These are phyloP conservation scores for Diospyros kaki DNA, from an alignment of 148 eudicot genomes.

Conservation along the genomic window DNA sequence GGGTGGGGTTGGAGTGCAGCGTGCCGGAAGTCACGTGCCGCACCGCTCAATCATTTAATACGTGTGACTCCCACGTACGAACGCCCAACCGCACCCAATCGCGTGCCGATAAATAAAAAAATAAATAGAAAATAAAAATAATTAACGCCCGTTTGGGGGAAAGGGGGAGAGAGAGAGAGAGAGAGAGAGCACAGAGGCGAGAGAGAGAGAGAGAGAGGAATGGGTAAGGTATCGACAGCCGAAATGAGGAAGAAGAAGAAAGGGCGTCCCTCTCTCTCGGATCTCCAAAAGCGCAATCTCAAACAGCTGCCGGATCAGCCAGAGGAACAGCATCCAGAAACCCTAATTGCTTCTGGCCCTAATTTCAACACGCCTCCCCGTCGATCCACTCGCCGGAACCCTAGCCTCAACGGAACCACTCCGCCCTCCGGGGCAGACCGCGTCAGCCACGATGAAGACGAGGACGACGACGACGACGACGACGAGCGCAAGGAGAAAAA, in stretches of 20 bases:
- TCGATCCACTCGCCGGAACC: slow-evolving; percentile 49
- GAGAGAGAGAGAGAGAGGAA: slow-evolving; percentile 1
- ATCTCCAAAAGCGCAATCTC: slow-evolving; percentile 39
- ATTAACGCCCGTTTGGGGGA: slow-evolving; percentile 18
- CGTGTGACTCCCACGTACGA: slow-evolving; percentile 14
- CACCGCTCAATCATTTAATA: neutral
- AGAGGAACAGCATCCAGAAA: slow-evolving; percentile 13
- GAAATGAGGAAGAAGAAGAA: slow-evolving; percentile 41
- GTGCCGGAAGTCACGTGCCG: no score
- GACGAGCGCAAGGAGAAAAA: slow-evolving; percentile 67
- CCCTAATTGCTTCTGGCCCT: slow-evolving; percentile 18
- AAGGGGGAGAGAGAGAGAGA: slow-evolving; percentile 15
- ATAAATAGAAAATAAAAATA: slow-evolving; percentile 6
- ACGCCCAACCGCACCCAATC: neutral
- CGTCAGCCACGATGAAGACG: neutral
- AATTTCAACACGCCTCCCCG: slow-evolving; percentile 15
- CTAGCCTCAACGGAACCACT: slow-evolving; percentile 22
- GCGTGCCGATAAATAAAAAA: neutral
- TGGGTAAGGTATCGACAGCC: slow-evolving; percentile 23
- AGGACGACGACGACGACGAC: slow-evolving; percentile 35
- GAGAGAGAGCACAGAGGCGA: slow-evolving; percentile 5
- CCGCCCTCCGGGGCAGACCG: slow-evolving; percentile 16
- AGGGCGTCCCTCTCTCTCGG: slow-evolving; percentile 61
- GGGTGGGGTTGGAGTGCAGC: no score
- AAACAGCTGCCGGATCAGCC: slow-evolving; percentile 20